These are phyloP conservation scores for Torulaspora microellipsoides DNA, from an alignment of 805 yeast genomes.

Conservation along the genomic window DNA sequence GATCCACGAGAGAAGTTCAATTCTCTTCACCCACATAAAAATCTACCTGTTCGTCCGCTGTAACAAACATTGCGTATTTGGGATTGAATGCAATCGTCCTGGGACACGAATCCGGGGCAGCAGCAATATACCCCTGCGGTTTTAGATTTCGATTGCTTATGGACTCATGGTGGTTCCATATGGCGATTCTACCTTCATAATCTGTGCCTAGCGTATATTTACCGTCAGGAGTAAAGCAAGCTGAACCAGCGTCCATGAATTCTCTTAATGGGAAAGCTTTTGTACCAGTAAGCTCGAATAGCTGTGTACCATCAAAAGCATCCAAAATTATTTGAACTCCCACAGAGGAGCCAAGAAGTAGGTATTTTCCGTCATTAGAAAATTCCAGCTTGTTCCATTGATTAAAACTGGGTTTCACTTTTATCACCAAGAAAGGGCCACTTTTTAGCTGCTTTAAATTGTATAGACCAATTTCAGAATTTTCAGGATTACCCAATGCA, in stretches of 20 bases:
- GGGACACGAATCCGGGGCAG: conserved; percentile 36
- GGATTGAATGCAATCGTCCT: conserved; percentile 41
- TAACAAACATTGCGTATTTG: conserved; percentile 37
- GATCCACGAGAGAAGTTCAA: neutral
- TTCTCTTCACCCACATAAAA: conserved; percentile 31
- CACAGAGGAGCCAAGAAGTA: conserved; percentile 55
- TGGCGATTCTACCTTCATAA: conserved; percentile 46
- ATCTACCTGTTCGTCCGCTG: conserved; percentile 37
- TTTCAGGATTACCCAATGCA: conserved; percentile 53
- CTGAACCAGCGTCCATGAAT: conserved; percentile 50
- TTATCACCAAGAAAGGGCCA: conserved; percentile 49
- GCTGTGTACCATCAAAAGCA: conserved; percentile 57
- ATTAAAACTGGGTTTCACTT: conserved; percentile 35
- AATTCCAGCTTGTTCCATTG: conserved; percentile 69
- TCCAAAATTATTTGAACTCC: conserved; percentile 61
- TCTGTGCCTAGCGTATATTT: conserved; percentile 56
- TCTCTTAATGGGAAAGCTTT: conserved; percentile 41
- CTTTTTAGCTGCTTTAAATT: conserved; percentile 55
- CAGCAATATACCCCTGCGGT: conserved; percentile 27
- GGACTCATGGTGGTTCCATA: conserved; percentile 47
- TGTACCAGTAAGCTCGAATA: conserved; percentile 47
- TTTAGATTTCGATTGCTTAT: conserved; percentile 27
- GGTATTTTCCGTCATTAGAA: conserved; percentile 66
- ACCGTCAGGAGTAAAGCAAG: conserved; percentile 66
- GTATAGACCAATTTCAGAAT: conserved; percentile 51